A percentile compares a stretch with the other conserved stretches of the same genome.
Conservation (phyloP, 345 rosid genomes). For the Citrus hindsii region DNA sequence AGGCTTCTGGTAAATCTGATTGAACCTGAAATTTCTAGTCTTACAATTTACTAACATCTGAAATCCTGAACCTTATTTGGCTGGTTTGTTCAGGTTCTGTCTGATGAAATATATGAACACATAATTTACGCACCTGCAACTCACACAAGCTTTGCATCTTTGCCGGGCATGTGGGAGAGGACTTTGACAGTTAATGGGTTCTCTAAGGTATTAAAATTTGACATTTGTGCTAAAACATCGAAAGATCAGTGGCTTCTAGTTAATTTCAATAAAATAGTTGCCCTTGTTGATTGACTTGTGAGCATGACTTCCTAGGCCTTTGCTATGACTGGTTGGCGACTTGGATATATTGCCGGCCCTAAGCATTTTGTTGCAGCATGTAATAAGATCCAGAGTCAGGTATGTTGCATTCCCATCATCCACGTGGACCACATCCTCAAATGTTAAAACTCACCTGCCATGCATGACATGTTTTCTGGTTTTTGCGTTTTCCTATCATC, state of each 20-base stretch:
- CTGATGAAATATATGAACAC: slow-evolving; percentile 98
- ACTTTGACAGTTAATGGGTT: slow-evolving; percentile 94
- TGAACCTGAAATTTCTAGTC: slow-evolving; percentile 2
- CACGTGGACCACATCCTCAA: not conserved
- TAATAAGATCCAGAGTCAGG: slow-evolving; percentile 98
- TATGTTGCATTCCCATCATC: slow-evolving; percentile 20
- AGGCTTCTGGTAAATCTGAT: slow-evolving; percentile 71
- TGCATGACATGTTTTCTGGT: not conserved
- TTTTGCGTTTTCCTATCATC: not conserved
- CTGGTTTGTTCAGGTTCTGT: slow-evolving; percentile 52
- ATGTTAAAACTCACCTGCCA: not conserved
- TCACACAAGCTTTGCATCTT: slow-evolving; percentile 92
- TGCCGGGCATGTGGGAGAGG: slow-evolving; percentile 93
- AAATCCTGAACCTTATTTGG: slow-evolving; percentile 14
- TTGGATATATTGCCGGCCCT: slow-evolving; percentile 93
- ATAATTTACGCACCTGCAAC: slow-evolving; percentile 89
- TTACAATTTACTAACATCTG: not conserved
- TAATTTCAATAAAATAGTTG: not conserved
- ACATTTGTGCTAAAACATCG: not conserved
- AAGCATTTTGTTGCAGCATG: slow-evolving; percentile 91
- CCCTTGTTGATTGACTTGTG: slow-evolving; percentile 6
- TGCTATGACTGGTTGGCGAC: slow-evolving; percentile 99
- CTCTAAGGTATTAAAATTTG: slow-evolving; percentile 63
- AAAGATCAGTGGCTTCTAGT: not conserved
- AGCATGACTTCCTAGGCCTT: slow-evolving; percentile 60